phyloP scores from a whole-genome alignment of 192 early-diverging fungal genomes.

The Coemansia sp. region DNA sequence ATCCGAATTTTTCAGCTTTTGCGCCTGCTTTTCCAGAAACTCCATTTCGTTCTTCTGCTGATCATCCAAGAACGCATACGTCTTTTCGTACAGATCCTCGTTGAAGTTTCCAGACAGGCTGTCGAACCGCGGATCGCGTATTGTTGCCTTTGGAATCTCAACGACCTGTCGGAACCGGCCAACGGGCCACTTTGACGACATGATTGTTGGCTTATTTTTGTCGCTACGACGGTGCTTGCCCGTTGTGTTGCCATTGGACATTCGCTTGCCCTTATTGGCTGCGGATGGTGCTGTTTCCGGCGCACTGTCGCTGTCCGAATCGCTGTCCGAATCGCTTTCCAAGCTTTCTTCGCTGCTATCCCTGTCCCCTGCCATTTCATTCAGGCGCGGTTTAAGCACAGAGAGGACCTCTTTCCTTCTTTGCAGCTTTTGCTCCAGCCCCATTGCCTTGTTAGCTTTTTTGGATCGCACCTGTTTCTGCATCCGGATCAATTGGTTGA shows the following conservation, averaged over 20 bases:
- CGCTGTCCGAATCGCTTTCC: constrained; percentile 35
- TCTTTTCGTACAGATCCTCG: constrained; percentile 88
- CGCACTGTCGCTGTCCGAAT: constrained; percentile 26
- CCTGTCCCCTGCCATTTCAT: constrained; percentile 16
- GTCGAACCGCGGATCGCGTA: constrained; percentile 95
- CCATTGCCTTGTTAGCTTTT: constrained; percentile 60
- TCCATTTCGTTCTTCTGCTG: constrained; percentile 78
- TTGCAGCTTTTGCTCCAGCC: constrained; percentile 21
- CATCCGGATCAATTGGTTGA: constrained; percentile 77
- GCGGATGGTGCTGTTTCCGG: constrained; percentile 1
- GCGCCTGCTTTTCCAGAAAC: constrained; percentile 64
- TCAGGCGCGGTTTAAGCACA: constrained; percentile 39
- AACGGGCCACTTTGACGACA: constrained; percentile 53
- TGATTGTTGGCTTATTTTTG: constrained; percentile 26
- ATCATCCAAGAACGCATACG: constrained; percentile 87
- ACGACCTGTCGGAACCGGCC: constrained; percentile 53
- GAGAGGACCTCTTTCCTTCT: constrained; percentile 44
- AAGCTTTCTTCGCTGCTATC: constrained; percentile 31
- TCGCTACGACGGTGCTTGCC: constrained; percentile 24
- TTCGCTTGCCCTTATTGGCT: not conserved
- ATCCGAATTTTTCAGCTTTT: constrained; percentile 65
- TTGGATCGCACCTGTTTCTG: constrained; percentile 73
- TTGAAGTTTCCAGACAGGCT: constrained; percentile 86
- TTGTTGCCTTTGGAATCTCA: constrained; percentile 20
- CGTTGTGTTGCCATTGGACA: not conserved